These are phyloP conservation scores for Daphne laureola DNA, from an alignment of 441 rosid species.

Conservation along the genomic window DNA sequence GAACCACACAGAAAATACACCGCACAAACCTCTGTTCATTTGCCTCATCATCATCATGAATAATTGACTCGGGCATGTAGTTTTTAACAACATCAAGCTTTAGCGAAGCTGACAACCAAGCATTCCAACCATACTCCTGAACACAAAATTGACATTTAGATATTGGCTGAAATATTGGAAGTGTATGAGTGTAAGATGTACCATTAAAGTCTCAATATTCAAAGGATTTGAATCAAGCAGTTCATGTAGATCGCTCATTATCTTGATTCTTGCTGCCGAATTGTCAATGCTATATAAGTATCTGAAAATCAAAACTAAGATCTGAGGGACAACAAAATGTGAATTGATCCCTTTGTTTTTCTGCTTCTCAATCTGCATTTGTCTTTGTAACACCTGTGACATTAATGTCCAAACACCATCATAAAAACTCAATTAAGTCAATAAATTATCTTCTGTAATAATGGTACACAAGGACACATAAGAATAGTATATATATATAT, in stretches of 20 bases:
- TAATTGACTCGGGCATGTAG: conserved; percentile 40
- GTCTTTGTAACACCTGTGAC: conserved; percentile 81
- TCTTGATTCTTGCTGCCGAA: conserved; percentile 56
- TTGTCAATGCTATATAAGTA: conserved; percentile 68
- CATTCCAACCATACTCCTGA: conserved; percentile 96
- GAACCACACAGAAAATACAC: conserved; percentile 75
- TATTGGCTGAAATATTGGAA: neutral
- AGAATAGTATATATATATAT: too few relatives aligned
- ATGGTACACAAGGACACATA: too few relatives aligned
- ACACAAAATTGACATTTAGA: conserved; percentile 24
- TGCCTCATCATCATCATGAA: conserved; percentile 35
- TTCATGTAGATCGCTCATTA: conserved; percentile 74
- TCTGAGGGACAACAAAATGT: conserved; percentile 88
- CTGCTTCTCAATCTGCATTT: conserved; percentile 59
- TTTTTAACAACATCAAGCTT: conserved; percentile 65
- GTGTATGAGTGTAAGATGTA: conserved; percentile 15
- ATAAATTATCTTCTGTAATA: too few relatives aligned
- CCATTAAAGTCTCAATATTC: conserved; percentile 96
- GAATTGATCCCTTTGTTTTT: conserved; percentile 59
- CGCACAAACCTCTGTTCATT: conserved; percentile 68
- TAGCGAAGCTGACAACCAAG: conserved; percentile 71
- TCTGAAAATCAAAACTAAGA: conserved; percentile 67
- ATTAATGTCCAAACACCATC: conserved; percentile 7
- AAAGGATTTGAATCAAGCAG: conserved; percentile 89
- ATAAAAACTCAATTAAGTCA: too few relatives aligned